Percentiles rank a stretch among this genome's conserved stretches.
Evolutionary conservation across 176 grass and related monocot genomes (phyloP).

Genomic region (Avena insularis): DNA sequence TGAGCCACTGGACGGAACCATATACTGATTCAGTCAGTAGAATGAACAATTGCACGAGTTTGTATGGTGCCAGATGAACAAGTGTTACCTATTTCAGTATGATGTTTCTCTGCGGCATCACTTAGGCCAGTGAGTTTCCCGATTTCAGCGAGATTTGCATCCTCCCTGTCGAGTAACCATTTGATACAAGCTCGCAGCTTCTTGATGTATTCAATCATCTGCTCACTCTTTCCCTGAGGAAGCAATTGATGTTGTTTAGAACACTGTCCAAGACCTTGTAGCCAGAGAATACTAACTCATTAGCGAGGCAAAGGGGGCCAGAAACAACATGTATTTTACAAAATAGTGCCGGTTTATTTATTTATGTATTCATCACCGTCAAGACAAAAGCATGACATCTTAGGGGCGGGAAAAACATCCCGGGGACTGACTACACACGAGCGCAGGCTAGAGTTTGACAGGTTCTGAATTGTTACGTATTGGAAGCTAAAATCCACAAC

Average conservation of each 20-base stretch:
- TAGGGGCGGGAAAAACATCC: background rate
- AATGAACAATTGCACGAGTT: background rate
- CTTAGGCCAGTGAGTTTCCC: conserved; percentile 48
- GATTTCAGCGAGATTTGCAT: conserved; percentile 51
- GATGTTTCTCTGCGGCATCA: conserved; percentile 47
- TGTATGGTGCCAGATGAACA: background rate
- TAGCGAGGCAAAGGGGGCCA: background rate
- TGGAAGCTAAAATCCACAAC: background rate
- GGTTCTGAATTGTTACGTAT: background rate
- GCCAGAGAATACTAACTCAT: background rate
- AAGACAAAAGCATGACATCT: background rate
- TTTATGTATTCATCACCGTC: background rate
- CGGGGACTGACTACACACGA: background rate
- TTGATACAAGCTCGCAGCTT: conserved; percentile 74
- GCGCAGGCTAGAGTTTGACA: background rate
- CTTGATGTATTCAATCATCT: conserved; percentile 87
- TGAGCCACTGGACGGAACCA: conserved; percentile 37
- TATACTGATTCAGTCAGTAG: conserved; percentile 2
- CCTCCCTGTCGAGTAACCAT: conserved; percentile 68
- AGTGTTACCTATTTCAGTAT: conserved; percentile 57
- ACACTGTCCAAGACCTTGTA: background rate
- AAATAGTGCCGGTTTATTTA: background rate
- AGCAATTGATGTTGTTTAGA: background rate
- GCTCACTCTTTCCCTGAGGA: conserved; percentile 68
- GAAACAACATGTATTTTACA: background rate